Conservation (phyloP, 441 rosid genomes). For the Populus tomentosa region DNA sequence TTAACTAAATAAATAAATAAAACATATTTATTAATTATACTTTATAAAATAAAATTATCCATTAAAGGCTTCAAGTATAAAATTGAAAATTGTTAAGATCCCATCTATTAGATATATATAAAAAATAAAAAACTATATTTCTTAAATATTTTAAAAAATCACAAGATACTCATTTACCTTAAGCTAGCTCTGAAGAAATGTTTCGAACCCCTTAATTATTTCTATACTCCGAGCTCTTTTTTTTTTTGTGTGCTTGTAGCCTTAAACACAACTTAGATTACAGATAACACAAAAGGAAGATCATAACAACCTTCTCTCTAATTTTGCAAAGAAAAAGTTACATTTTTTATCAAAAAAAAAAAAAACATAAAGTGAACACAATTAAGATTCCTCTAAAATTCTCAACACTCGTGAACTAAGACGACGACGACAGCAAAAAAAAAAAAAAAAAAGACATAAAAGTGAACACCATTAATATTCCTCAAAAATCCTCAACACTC, state of each 20-base stretch:
- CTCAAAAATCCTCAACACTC: background rate
- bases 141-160: too few relatives aligned
- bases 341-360: background rate
- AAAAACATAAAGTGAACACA: background rate
- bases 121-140: too few relatives aligned
- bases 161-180: too few relatives aligned
- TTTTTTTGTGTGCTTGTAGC: background rate
- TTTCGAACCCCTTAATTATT: background rate
- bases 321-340: constrained; percentile 4
- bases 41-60: too few relatives aligned
- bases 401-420: background rate
- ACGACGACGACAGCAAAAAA: background rate
- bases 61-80: too few relatives aligned
- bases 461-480: background rate
- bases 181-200: too few relatives aligned
- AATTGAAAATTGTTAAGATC: too few relatives aligned
- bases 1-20: too few relatives aligned
- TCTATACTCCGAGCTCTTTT: background rate
- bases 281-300: constrained; percentile 9
- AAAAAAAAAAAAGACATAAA: background rate
- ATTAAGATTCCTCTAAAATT: background rate
- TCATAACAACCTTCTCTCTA: background rate
- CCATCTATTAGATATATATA: too few relatives aligned
- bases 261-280: too few relatives aligned
- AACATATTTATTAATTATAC: too few relatives aligned